Evolutionary conservation across 345 rosid genomes (phyloP).

Genomic region (Aquilaria yunnanensis): DNA sequence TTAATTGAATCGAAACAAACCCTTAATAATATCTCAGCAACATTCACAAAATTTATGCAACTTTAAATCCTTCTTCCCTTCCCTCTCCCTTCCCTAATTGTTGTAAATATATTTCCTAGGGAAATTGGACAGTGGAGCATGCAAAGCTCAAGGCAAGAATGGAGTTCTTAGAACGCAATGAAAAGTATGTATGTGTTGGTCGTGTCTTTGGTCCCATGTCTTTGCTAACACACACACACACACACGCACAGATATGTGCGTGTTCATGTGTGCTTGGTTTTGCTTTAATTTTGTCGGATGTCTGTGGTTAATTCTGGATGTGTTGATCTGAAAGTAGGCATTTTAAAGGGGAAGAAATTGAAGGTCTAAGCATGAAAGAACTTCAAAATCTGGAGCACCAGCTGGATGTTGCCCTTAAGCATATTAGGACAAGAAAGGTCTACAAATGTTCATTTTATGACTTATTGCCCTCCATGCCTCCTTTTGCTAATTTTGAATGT

Average conservation of each 20-base stretch:
- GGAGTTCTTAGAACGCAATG: slow-evolving; percentile 78
- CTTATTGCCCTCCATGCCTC: too few relatives aligned
- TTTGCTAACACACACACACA: too few relatives aligned
- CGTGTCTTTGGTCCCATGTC: too few relatives aligned
- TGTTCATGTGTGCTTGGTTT: not conserved
- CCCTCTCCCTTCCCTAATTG: not conserved
- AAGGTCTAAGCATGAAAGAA: slow-evolving; percentile 57
- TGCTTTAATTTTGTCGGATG: slow-evolving; percentile 57
- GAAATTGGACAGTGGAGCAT: slow-evolving; percentile 77
- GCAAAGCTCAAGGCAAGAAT: slow-evolving; percentile 88
- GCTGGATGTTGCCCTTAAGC: slow-evolving; percentile 67
- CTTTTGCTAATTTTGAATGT: not conserved
- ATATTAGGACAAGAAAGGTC: slow-evolving; percentile 69
- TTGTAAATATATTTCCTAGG: slow-evolving; percentile 29
- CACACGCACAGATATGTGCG: too few relatives aligned
- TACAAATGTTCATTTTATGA: not conserved
- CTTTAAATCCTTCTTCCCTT: not conserved
- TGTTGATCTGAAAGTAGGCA: slow-evolving; percentile 35
- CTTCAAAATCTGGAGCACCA: slow-evolving; percentile 85
- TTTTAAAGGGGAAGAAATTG: slow-evolving; percentile 86
- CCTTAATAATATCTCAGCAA: too few relatives aligned
- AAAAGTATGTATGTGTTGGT: slow-evolving; percentile 35
- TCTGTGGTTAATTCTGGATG: too few relatives aligned
- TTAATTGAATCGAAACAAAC: not conserved
- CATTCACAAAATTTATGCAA: not conserved